These are phyloP conservation scores for Astrocystis sublimbata DNA, from an alignment of 495 filamentous ascomycete species.

Conservation along the genomic window DNA sequence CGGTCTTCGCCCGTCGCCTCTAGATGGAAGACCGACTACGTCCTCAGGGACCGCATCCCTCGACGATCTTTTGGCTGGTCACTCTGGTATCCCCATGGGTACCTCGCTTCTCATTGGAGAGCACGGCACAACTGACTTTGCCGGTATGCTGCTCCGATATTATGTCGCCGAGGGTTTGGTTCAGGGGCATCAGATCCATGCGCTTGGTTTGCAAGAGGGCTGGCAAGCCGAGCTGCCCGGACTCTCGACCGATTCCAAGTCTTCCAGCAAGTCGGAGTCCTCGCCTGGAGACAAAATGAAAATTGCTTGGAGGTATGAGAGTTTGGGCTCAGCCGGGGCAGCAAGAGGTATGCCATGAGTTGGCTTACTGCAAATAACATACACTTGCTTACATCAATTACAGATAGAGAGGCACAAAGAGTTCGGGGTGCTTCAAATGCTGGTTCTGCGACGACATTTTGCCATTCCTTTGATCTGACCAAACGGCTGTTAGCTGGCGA, in stretches of 20 bases:
- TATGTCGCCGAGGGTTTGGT: conserved; percentile 93
- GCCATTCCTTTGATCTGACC: conserved; percentile 86
- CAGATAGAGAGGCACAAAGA: conserved; percentile 29
- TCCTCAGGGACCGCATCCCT: conserved; percentile 87
- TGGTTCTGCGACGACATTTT: conserved; percentile 55
- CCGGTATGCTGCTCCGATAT: conserved; percentile 77
- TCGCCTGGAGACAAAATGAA: conserved; percentile 79
- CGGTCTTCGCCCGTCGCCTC: conserved; percentile 82
- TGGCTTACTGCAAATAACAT: background rate
- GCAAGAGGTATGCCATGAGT: conserved; percentile 48
- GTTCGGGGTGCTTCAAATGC: conserved; percentile 18
- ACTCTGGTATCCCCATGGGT: conserved; percentile 84
- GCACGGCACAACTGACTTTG: conserved; percentile 92
- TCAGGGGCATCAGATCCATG: conserved; percentile 86
- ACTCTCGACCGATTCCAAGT: conserved; percentile 53
- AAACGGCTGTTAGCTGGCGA: conserved; percentile 70
- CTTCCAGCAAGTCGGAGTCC: conserved; percentile 37
- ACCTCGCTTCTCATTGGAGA: conserved; percentile 84
- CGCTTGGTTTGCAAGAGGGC: conserved; percentile 72
- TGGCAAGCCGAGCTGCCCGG: conserved; percentile 87
- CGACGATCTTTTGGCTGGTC: conserved; percentile 81
- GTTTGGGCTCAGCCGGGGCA: conserved; percentile 63
- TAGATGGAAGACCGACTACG: conserved; percentile 85
- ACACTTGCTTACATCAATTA: background rate
- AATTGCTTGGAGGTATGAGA: conserved; percentile 97